Conservation (phyloP, 2,329 filamentous ascomycete species). For the Ceratocystis harringtonii region DNA sequence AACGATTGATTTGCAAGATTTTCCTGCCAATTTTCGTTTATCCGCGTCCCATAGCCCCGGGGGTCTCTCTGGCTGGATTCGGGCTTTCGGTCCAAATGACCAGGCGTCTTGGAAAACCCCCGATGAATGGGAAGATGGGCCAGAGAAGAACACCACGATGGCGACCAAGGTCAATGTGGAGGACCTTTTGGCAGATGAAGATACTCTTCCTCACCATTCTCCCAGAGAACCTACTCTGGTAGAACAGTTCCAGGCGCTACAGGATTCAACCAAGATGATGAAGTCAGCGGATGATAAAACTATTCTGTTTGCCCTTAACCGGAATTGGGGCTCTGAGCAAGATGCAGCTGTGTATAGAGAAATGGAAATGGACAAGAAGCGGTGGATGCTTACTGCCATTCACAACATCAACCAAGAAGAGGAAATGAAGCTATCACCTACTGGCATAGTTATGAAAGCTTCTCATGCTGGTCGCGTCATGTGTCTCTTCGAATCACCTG, state of each 20-base stretch:
- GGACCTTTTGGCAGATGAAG: slow-evolving; percentile 12
- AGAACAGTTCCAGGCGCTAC: slow-evolving; percentile 26
- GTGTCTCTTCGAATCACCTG: slow-evolving; percentile 37
- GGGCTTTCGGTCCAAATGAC: slow-evolving; percentile 15
- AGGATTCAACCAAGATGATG: slow-evolving; percentile 41
- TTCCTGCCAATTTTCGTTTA: slow-evolving; percentile 8
- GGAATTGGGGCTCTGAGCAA: slow-evolving; percentile 31
- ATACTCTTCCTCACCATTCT: slow-evolving; percentile 12
- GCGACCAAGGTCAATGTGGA: slow-evolving; percentile 10
- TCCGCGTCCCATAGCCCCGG: neutral
- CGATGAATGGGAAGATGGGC: slow-evolving; percentile 27
- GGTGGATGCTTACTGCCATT: slow-evolving; percentile 47
- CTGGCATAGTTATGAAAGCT: slow-evolving; percentile 3
- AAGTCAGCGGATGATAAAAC: slow-evolving; percentile 35
- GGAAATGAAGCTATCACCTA: neutral
- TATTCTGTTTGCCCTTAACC: slow-evolving; percentile 40
- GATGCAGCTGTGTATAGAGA: slow-evolving; percentile 36
- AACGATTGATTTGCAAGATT: slow-evolving; percentile 5
- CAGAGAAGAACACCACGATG: neutral
- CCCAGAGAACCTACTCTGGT: slow-evolving; percentile 22
- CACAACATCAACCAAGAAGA: slow-evolving; percentile 27
- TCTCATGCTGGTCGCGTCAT: slow-evolving; percentile 24
- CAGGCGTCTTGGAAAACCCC: slow-evolving; percentile 21
- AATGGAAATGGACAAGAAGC: slow-evolving; percentile 39
- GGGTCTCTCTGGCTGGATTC: slow-evolving; percentile 8